These are phyloP conservation scores for Yamagishiella unicocca DNA, from an alignment of 139 green algal genomes.

Conservation along the genomic window DNA sequence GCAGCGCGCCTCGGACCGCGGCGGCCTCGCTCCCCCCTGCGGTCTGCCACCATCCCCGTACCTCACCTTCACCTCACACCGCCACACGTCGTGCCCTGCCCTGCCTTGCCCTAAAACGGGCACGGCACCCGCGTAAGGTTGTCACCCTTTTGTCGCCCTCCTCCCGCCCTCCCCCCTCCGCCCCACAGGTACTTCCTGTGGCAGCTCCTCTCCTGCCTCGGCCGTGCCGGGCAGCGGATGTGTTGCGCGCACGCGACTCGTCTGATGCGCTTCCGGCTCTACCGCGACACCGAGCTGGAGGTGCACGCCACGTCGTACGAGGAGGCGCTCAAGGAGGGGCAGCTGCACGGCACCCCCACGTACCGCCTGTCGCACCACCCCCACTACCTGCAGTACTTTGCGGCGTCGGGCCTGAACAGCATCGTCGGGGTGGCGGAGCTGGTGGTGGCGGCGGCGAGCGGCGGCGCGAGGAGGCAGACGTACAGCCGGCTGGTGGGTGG, in stretches of 20 bases:
- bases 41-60: too few species aligned
- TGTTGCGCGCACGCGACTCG: constrained; percentile 1
- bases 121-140: too few species aligned
- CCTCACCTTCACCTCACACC: too few species aligned
- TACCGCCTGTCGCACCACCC: constrained; percentile 58
- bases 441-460: constrained; percentile 14
- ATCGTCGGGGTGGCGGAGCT: constrained; percentile 9
- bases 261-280: background rate
- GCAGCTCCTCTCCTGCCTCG: constrained; percentile 41
- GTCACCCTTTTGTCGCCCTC: background rate
- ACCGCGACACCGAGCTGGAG: background rate
- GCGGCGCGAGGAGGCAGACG: background rate
- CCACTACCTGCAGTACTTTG: constrained; percentile 39
- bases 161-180: background rate
- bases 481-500: constrained; percentile 28
- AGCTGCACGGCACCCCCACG: constrained; percentile 49
- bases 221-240: background rate
- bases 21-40: too few species aligned
- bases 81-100: too few species aligned
- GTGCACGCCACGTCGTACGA: background rate
- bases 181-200: constrained; percentile 15
- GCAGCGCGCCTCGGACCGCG: too few species aligned
- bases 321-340: background rate
- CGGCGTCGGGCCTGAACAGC: background rate
- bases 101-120: too few species aligned